Evolutionary conservation across 164 flowering plant species (phyloP), one percentile per base, ranked within the genome.

Genomic region (Aristolochia contorta): DNA sequence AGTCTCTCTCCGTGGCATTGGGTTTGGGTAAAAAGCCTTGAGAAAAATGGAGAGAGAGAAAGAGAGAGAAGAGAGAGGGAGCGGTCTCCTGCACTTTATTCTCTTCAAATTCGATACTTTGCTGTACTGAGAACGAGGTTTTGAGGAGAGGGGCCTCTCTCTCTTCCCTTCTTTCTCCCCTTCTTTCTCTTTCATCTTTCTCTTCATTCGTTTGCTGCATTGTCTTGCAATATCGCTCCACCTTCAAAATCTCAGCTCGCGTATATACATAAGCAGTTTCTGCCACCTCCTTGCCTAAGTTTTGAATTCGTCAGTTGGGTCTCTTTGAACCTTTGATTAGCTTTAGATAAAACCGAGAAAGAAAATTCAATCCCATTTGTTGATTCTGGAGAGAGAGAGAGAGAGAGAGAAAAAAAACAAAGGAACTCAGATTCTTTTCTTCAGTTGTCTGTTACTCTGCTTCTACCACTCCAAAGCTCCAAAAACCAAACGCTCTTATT

Each of bases 71-170:
- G 18, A 55, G 60, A 64, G 56, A 65, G 56, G 47, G 61, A 47
- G 58, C 22, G 52, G 70, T 71, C 69, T 63, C 61, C 67, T 66
- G 71, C 87, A 73, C 95, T 90, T 88, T 88, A 83, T 85, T 82
- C 86, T 82, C 86, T 79, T 83, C 87, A 86, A 83, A 80, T 79
- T 78, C 79, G 72, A 77, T 74, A 72, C 84, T 73, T 83, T 83
- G 84, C 71, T 75, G 84, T 80, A 69, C 84, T 67, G 69, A 67
- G 80, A 79, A 81, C 84, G 86, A 82, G 87, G 84, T 75, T 71
- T 64, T 64, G 71, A 69, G 71, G 54, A 58, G 60, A 59, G 55
- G 58, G 62, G 20, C 22, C 66, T 65, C 47, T 57, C 67, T 64
- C 71, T 71, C 61, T 69, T 66, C 64, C 67, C 64, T 60, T 65